A percentile compares a stretch with the other conserved stretches of the same genome.
Evolutionary conservation across 331 rosid species (phyloP).

Genomic region (Pyracantha coccinea): DNA sequence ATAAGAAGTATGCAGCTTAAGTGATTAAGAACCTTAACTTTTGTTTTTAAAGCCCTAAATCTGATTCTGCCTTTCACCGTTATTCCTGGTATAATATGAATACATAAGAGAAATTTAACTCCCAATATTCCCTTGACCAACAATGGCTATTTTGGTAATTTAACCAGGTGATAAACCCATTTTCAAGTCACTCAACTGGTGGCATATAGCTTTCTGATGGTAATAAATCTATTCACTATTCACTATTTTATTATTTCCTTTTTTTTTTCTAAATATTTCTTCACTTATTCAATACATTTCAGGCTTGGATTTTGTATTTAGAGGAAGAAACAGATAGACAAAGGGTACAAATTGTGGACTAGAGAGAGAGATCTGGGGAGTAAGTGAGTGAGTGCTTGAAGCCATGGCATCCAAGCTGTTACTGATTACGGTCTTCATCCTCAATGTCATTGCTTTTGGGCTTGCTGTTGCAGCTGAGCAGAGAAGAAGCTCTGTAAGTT

Average conservation of each 20-base stretch:
- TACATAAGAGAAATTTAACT: no score
- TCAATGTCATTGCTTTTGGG: slow-evolving; percentile 81
- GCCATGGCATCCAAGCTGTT: slow-evolving; percentile 87
- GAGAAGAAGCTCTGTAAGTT: slow-evolving; percentile 88
- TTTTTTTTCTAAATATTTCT: neutral
- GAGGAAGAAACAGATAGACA: slow-evolving; percentile 3
- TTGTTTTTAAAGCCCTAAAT: no score
- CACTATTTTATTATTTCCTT: neutral
- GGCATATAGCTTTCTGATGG: slow-evolving; percentile 32
- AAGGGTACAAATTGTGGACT: neutral
- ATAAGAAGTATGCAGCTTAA: no score
- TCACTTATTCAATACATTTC: slow-evolving; percentile 14
- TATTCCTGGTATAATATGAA: no score
- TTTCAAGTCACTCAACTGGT: slow-evolving; percentile 20
- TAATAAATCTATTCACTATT: neutral
- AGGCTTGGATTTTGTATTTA: slow-evolving; percentile 5
- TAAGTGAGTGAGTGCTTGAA: slow-evolving; percentile 10
- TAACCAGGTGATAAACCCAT: slow-evolving; percentile 15
- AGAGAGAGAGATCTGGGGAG: slow-evolving; percentile 22
- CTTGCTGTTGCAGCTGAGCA: slow-evolving; percentile 92
- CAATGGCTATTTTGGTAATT: slow-evolving; percentile 21
- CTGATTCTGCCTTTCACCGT: no score
- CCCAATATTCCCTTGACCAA: neutral
- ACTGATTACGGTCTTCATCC: slow-evolving; percentile 44
- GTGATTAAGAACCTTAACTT: no score